These are phyloP conservation scores for Talaromyces sp. DNA, from an alignment of 2,329 filamentous ascomycete genomes.

Conservation along the genomic window DNA sequence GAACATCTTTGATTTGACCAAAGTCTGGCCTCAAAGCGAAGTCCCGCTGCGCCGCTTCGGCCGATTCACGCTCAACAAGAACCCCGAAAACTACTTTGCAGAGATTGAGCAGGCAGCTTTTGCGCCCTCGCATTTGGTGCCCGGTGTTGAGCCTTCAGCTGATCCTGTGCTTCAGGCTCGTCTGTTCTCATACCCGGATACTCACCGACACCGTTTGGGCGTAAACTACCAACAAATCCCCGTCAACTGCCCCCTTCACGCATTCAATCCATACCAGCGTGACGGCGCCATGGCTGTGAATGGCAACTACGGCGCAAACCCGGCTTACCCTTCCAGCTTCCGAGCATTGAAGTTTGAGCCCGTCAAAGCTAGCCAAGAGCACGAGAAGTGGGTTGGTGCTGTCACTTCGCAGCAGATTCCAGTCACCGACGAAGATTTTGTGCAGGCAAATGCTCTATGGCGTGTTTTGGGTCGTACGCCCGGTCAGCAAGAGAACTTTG, in stretches of 20 bases:
- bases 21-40: constrained; percentile 64
- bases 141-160: constrained; percentile 66
- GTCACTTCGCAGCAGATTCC: constrained; percentile 40
- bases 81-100: constrained; percentile 64
- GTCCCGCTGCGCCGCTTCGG: constrained; percentile 62
- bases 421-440: constrained; percentile 45
- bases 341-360: constrained; percentile 37
- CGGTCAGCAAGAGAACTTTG: constrained; percentile 61
- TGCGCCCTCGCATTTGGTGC: constrained; percentile 64
- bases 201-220: constrained; percentile 62
- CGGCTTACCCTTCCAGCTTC: constrained; percentile 51
- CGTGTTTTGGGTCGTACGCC: constrained; percentile 41
- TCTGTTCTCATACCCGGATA: constrained; percentile 69
- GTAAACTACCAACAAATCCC: constrained; percentile 64
- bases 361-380: constrained; percentile 42
- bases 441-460: constrained; percentile 45
- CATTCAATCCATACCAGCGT: constrained; percentile 65
- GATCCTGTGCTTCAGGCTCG: constrained; percentile 68
- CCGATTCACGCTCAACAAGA: constrained; percentile 62
- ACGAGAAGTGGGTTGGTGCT: constrained; percentile 44
- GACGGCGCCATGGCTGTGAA: constrained; percentile 68
- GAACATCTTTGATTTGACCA: constrained; percentile 68
- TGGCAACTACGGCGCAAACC: constrained; percentile 61
- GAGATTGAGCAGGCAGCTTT: constrained; percentile 71
- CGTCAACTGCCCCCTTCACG: constrained; percentile 55